Evolutionary conservation across 2,329 filamentous ascomycete species (phyloP), one percentile per base, ranked within the genome.

Genomic region (Cadophora gregata): DNA sequence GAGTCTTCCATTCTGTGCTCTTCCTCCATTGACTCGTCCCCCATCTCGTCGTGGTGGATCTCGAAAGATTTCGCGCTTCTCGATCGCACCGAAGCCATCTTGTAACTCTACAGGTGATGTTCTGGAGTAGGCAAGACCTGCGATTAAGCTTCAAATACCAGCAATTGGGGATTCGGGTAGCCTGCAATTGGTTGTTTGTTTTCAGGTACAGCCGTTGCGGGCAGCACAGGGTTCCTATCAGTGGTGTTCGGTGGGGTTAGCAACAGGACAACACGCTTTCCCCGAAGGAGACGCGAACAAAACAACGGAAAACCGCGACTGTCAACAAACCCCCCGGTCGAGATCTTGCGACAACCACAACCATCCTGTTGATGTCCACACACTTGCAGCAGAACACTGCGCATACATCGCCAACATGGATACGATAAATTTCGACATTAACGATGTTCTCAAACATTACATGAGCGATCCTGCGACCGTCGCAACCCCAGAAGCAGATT

Each of bases 361-460:
- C 56, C 59, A 63, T 48, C 47, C 51, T 61, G 61, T 71, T 71
- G 45, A 73, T 74, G 70, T 67, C 59, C 67, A 60, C 63, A 64
- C 25, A 45, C 62, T 48, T 48, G 67, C 64, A 64, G 65, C 61
- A 24, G 27, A 59, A 63, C 60, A 63, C 58, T 66, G 69, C 68
- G 60, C 69, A 62, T 50, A 60, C 56, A 58, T 67, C 69, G 64
- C 76, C 75, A 79, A 71, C 78, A 90, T 90, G 89, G 90, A 84
- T 76, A 91, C 91, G 82, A 86, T 93, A 78, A 86, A 90, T 76
- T 99, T 99, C 82, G 93, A 98, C 79, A 93, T 99, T 80, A 97
- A 97, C 79, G 91, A 97, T 83, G 93, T 93, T 72, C 90, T 98
- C 79, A 97, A 97, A 84, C 88, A 93, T 78, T 99, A 97, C 81